These are phyloP conservation scores for Kernera saxatilis DNA, from an alignment of 345 rosid species.

Conservation along the genomic window DNA sequence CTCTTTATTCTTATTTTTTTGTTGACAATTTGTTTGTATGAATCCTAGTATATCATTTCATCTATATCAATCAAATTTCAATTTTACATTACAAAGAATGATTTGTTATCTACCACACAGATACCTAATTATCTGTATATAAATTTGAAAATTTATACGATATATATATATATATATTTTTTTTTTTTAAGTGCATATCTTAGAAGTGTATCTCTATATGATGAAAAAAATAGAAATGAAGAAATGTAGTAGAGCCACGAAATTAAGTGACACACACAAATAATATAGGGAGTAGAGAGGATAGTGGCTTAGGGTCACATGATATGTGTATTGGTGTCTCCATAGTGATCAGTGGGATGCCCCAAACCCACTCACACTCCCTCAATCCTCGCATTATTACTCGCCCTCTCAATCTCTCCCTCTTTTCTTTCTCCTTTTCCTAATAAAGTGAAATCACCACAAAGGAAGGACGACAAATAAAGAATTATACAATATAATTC, in stretches of 20 bases:
- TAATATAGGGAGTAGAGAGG: slow-evolving; percentile 10
- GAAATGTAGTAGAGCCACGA: not conserved
- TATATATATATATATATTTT: too few relatives aligned
- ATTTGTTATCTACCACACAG: not conserved
- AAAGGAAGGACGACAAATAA: too few relatives aligned
- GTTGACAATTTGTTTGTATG: not conserved
- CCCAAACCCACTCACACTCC: slow-evolving; percentile 15
- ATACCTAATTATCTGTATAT: not conserved
- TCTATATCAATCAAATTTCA: not conserved
- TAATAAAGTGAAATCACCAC: not conserved
- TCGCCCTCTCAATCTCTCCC: slow-evolving; percentile 6
- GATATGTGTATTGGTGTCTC: slow-evolving; percentile 26
- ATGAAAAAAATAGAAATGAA: not conserved
- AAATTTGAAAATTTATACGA: not conserved
- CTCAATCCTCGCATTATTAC: slow-evolving; percentile 29
- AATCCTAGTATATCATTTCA: not conserved
- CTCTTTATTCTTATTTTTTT: not conserved
- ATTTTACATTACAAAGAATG: not conserved
- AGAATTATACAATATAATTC: not conserved
- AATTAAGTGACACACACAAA: not conserved
- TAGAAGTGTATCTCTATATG: not conserved
- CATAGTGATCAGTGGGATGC: slow-evolving; percentile 16
- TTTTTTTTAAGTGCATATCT: not conserved
- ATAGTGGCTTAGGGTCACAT: slow-evolving; percentile 27
- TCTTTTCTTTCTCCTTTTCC: not conserved